These are phyloP conservation scores for Cercospora sp. DNA, from an alignment of 2,329 filamentous ascomycete genomes.

Conservation along the genomic window DNA sequence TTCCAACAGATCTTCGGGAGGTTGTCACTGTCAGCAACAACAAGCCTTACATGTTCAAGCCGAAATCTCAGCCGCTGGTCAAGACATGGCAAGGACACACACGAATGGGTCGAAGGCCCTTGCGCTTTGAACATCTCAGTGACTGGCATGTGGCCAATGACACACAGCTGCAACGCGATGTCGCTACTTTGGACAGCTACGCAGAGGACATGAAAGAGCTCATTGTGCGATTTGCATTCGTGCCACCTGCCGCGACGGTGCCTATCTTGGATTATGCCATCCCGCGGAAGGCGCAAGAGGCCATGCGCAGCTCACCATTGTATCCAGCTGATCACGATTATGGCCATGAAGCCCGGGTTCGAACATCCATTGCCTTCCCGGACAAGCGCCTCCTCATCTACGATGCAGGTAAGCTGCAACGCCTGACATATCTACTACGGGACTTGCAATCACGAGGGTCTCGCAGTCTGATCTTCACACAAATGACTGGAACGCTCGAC, in stretches of 20 bases:
- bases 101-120: constrained; percentile 25
- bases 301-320: constrained; percentile 27
- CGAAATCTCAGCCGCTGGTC: constrained; percentile 17
- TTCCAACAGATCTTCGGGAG: constrained; percentile 36
- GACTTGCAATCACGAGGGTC: constrained; percentile 86
- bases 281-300: constrained; percentile 28
- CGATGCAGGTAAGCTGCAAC: constrained; percentile 94
- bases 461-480: constrained; percentile 94
- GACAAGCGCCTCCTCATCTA: constrained; percentile 96
- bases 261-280: constrained; percentile 39
- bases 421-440: constrained; percentile 80
- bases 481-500: constrained; percentile 98
- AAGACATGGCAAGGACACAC: constrained; percentile 27
- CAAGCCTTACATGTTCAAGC: constrained; percentile 23
- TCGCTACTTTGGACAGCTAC: constrained; percentile 69
- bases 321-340: constrained; percentile 64
- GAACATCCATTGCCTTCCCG: constrained; percentile 91
- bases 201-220: constrained; percentile 70
- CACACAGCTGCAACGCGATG: constrained; percentile 30
- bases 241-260: constrained; percentile 85
- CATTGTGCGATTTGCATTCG: constrained; percentile 85
- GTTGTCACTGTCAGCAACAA: constrained; percentile 30
- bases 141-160: constrained; percentile 30
- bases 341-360: constrained; percentile 91
- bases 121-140: constrained; percentile 31